Evolutionary conservation across 352 stramenopile genomes (phyloP), one percentile per base, ranked within the genome.

Genomic region (Achlya hypogyna): DNA sequence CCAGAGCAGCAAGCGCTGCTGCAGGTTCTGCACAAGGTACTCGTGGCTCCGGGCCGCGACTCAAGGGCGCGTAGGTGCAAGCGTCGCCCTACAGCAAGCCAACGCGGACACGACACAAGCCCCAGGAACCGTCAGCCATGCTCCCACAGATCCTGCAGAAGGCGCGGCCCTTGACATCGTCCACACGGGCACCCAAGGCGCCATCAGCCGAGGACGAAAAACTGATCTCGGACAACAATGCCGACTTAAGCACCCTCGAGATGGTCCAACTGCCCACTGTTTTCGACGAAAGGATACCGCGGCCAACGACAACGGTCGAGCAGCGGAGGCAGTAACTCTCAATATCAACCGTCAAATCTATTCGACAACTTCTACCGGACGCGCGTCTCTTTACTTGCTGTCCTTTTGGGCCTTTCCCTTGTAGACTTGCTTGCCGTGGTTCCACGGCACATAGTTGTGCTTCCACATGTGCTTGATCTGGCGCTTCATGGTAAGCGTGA

Each of bases 381-480:
- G 4, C 31, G 31, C 25, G 14, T 27, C 31, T 8, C 10, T 28
- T 29, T 67, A 67, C 32, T 67, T 67, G 40, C 38, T 58, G 51
- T 67, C 60, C 32, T 67, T 67, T 5, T 49, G 38, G 32, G 47
- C 72, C 69, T 76, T 87, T 76, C 82, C 71, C 76, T 96, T 98
- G 82, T 98, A 98, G 60, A 97, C 97, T 70, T 94, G 82, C 76
- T 98, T 98, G 68, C 95, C 96, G 71, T 94, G 96, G 72, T 78
- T 95, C 81, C 97, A 98, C 23, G 96, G 96, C 8, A 99, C 95
- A 76, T 99, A 99, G 74, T 98, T 98, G 84, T 99, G 94, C 81
- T 99, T 98, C 85, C 98, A 98, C 97, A 99, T 99, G 80, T 99
- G 97, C 76, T 97, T 93, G 78, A 99, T 98, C 85, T 99, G 96